phyloP scores from a whole-genome alignment of 345 rosid genomes.

The Acer saccharum region DNA sequence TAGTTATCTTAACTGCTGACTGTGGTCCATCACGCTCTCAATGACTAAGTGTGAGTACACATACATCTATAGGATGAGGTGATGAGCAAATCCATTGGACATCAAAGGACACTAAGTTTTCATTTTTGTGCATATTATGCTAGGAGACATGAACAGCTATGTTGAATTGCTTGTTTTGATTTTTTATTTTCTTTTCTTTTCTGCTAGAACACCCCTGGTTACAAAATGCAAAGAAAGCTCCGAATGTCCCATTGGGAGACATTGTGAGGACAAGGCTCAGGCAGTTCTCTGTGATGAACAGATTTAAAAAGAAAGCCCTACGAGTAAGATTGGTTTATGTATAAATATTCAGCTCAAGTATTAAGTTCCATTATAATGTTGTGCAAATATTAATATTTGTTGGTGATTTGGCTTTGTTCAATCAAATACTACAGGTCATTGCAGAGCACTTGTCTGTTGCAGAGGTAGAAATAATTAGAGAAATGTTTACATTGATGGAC shows the following conservation, averaged over 20 bases:
- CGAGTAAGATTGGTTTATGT: slow-evolving; percentile 48
- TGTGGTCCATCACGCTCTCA: background rate
- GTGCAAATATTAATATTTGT: slow-evolving; percentile 1
- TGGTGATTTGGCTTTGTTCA: slow-evolving; percentile 12
- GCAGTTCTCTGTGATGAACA: slow-evolving; percentile 96
- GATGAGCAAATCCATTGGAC: background rate
- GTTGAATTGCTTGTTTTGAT: slow-evolving; percentile 14
- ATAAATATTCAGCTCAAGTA: slow-evolving; percentile 8
- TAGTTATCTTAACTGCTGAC: background rate
- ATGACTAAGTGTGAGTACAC: background rate
- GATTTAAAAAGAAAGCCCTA: slow-evolving; percentile 91
- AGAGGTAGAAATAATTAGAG: slow-evolving; percentile 92
- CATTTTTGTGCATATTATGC: background rate
- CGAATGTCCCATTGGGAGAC: slow-evolving; percentile 96
- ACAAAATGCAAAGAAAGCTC: slow-evolving; percentile 92
- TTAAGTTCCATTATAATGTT: background rate
- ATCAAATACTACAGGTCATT: slow-evolving; percentile 67
- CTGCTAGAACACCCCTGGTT: slow-evolving; percentile 87
- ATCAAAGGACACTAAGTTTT: background rate
- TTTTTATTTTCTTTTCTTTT: slow-evolving; percentile 15
- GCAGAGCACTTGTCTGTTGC: slow-evolving; percentile 85
- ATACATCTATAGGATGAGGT: background rate
- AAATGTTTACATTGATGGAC: slow-evolving; percentile 92
- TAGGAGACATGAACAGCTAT: background rate
- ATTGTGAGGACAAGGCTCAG: slow-evolving; percentile 88